A percentile compares a stretch with the other conserved stretches of the same genome.
phyloP scores from a whole-genome alignment of 2,329 filamentous ascomycete genomes.

The Phaeosphaeria sp. region DNA sequence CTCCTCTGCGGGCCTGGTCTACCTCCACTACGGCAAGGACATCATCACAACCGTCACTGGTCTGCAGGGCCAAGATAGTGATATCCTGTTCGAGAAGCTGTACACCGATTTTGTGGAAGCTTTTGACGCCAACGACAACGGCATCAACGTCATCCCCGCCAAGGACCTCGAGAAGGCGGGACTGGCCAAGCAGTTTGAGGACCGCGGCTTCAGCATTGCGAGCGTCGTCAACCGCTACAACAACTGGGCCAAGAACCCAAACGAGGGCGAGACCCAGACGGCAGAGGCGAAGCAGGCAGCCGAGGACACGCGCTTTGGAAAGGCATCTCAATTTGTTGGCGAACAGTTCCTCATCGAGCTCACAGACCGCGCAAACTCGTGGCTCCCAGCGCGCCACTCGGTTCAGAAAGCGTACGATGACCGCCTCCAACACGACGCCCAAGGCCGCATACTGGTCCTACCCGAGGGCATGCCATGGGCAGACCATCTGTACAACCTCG shows the following conservation, averaged over 20 bases:
- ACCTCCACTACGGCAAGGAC: conserved; percentile 89
- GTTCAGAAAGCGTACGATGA: conserved; percentile 78
- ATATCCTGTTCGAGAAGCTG: conserved; percentile 82
- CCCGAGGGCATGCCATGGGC: conserved; percentile 87
- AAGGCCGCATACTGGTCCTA: conserved; percentile 83
- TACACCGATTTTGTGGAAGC: conserved; percentile 96
- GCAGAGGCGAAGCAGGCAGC: conserved; percentile 64
- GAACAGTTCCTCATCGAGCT: conserved; percentile 86
- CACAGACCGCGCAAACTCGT: conserved; percentile 74
- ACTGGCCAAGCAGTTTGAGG: conserved; percentile 81
- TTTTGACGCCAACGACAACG: conserved; percentile 97
- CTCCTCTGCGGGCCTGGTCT: conserved; percentile 91
- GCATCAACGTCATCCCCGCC: conserved; percentile 82
- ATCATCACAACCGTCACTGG: conserved; percentile 76
- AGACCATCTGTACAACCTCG: conserved; percentile 90
- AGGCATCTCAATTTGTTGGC: conserved; percentile 83
- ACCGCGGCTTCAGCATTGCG: conserved; percentile 83
- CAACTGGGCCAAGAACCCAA: conserved; percentile 64
- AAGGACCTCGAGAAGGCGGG: conserved; percentile 72
- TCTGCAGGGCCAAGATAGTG: conserved; percentile 70
- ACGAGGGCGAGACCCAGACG: conserved; percentile 30
- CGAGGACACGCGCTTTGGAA: conserved; percentile 81
- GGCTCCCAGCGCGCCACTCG: conserved; percentile 85
- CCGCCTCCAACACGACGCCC: conserved; percentile 71
- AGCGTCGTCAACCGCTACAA: conserved; percentile 88